Evolutionary conservation across 176 grass and related monocot species (phyloP).

Genomic region (Luzula sylvatica): DNA sequence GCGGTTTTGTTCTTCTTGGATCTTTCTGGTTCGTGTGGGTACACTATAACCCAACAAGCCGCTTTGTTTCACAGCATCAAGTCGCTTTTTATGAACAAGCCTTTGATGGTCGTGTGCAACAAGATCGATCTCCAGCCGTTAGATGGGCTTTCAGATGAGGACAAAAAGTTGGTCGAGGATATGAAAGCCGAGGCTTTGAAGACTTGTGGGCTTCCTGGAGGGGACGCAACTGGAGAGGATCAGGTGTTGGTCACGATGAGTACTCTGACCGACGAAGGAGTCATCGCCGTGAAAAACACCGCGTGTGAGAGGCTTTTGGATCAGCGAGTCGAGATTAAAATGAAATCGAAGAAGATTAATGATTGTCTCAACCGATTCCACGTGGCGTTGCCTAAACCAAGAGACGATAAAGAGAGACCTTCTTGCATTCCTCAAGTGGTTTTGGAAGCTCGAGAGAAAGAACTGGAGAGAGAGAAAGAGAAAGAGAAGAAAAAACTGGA

Average conservation of each 20-base stretch:
- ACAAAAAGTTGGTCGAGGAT: conserved; percentile 32
- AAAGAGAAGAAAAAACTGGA: conserved; percentile 28
- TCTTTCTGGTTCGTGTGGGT: conserved; percentile 37
- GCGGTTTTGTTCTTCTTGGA: conserved; percentile 45
- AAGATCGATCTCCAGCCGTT: conserved; percentile 43
- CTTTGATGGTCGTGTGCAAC: conserved; percentile 37
- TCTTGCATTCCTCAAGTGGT: conserved; percentile 35
- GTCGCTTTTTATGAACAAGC: conserved; percentile 31
- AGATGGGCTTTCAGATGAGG: conserved; percentile 30
- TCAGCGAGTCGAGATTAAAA: conserved; percentile 40
- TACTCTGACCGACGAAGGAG: conserved; percentile 44
- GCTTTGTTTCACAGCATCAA: conserved; percentile 43
- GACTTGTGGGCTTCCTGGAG: conserved; percentile 16
- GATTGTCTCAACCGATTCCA: conserved; percentile 41
- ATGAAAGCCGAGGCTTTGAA: conserved; percentile 43
- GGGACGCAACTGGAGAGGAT: conserved; percentile 23
- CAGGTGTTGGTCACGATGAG: conserved; percentile 31
- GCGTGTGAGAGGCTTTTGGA: conserved; percentile 44
- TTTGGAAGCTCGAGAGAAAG: conserved; percentile 28
- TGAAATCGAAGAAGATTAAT: conserved; percentile 49
- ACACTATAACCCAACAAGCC: conserved; percentile 38
- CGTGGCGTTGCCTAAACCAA: conserved; percentile 43
- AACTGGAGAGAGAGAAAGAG: conserved; percentile 26
- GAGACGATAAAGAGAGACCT: conserved; percentile 42
- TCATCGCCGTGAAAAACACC: conserved; percentile 38